phyloP scores from a whole-genome alignment of 495 filamentous ascomycete genomes.

The Trichoderma virens region DNA sequence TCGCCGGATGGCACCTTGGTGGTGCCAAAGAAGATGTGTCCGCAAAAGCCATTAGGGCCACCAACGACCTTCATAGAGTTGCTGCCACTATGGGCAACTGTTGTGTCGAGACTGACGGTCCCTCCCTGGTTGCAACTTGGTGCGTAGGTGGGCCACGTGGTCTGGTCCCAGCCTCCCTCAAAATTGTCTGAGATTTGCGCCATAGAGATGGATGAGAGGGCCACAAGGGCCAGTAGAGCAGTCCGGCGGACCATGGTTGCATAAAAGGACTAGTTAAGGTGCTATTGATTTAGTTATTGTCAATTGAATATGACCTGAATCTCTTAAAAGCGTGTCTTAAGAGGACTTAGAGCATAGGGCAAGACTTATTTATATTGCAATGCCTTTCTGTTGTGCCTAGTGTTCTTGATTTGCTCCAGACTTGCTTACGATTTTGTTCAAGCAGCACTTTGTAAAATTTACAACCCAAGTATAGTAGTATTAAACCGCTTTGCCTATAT shows the following conservation, averaged over 20 bases:
- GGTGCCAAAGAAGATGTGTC: conserved; percentile 53
- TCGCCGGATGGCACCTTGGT: conserved; percentile 46
- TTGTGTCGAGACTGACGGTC: conserved; percentile 43
- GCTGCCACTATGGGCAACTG: conserved; percentile 44
- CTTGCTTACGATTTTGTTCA: not conserved
- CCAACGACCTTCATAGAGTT: conserved; percentile 48
- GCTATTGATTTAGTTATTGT: not conserved
- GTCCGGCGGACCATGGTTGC: conserved; percentile 37
- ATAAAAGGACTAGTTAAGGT: not conserved
- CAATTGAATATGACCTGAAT: not conserved
- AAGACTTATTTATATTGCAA: not conserved
- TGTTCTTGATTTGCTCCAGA: not conserved
- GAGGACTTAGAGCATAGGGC: not conserved
- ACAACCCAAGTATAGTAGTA: not conserved
- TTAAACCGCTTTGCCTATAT: not conserved
- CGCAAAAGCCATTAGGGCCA: conserved; percentile 45
- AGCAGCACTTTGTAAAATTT: not conserved
- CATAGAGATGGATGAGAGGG: conserved; percentile 35
- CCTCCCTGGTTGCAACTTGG: conserved; percentile 51
- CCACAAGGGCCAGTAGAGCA: conserved; percentile 35
- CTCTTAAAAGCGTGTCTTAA: not conserved
- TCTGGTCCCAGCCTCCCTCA: conserved; percentile 45
- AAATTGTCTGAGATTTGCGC: conserved; percentile 47
- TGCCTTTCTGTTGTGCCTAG: not conserved
- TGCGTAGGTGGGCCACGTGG: conserved; percentile 48